Percentiles rank a stretch among this genome's conserved stretches.
phyloP scores from a whole-genome alignment of 371 early-diverging fungal species.

The Lichtheimia ornata region DNA sequence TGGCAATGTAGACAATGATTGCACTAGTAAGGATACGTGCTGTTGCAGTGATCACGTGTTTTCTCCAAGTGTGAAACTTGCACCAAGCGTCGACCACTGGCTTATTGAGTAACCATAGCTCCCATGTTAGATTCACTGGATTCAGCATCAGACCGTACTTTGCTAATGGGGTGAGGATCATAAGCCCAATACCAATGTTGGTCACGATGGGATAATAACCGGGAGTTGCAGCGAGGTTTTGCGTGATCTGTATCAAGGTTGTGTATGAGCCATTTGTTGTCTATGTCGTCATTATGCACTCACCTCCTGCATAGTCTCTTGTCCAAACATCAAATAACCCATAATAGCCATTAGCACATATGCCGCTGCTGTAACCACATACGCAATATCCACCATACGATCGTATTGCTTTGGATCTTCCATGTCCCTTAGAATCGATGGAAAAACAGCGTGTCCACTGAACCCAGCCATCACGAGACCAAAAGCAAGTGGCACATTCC shows the following conservation, averaged over 20 bases:
- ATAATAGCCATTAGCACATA: slow-evolving; percentile 54
- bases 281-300: neutral
- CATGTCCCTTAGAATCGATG: no score
- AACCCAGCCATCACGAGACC: slow-evolving; percentile 41
- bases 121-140: slow-evolving; percentile 58
- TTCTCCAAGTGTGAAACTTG: slow-evolving; percentile 21
- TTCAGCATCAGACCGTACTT: slow-evolving; percentile 53
- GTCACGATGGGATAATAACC: slow-evolving; percentile 30
- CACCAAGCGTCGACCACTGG: slow-evolving; percentile 24
- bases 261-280: neutral
- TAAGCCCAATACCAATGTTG: slow-evolving; percentile 25
- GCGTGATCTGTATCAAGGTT: slow-evolving; percentile 52
- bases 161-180: slow-evolving; percentile 28
- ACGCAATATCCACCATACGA: slow-evolving; percentile 57
- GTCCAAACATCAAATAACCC: slow-evolving; percentile 78
- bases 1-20: slow-evolving; percentile 35
- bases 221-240: slow-evolving; percentile 51
- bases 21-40: slow-evolving; percentile 23
- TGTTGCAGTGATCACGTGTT: slow-evolving; percentile 14
- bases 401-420: slow-evolving; percentile 46
- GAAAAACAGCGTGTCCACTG: slow-evolving; percentile 66
- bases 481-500: slow-evolving; percentile 27
- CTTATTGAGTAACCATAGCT: slow-evolving; percentile 23
- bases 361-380: slow-evolving; percentile 38
- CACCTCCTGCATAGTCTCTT: slow-evolving; percentile 53